Evolutionary conservation across 2,329 filamentous ascomycete genomes (phyloP).

Genomic region (Trematosphaeria pertusa): DNA sequence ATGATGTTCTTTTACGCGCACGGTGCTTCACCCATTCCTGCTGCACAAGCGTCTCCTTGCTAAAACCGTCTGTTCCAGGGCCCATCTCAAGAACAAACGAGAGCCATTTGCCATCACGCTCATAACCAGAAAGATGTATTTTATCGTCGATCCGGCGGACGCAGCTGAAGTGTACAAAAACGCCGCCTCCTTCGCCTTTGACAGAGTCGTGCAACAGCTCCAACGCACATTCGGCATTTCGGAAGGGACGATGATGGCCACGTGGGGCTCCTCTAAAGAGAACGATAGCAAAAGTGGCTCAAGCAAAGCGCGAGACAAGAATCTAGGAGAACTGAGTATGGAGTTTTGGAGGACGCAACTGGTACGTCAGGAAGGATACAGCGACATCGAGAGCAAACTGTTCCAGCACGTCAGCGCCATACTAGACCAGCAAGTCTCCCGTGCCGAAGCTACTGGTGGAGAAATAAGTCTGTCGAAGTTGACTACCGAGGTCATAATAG

Average conservation of each 20-base stretch:
- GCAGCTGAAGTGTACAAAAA: conserved; percentile 2
- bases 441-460: background rate
- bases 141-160: conserved; percentile 1
- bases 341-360: conserved; percentile 4
- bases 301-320: background rate
- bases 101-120: conserved; percentile 3
- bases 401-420: background rate
- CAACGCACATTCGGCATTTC: conserved; percentile 4
- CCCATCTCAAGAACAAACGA: conserved; percentile 1
- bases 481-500: conserved; percentile 2
- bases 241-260: background rate
- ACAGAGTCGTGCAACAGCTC: conserved; percentile 3
- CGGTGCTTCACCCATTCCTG: background rate
- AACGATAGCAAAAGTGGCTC: background rate
- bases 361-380: conserved; percentile 1
- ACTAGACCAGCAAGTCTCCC: background rate
- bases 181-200: background rate
- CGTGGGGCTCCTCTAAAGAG: too few relatives aligned
- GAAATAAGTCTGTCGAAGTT: conserved; percentile 1
- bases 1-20: background rate
- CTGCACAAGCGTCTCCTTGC: background rate
- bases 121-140: background rate
- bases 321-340: conserved; percentile 2
- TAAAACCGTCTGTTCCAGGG: background rate
- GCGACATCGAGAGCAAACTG: conserved; percentile 1